Base-by-base conservation (phyloP, 1,284 basidiomycete species). In the Ceratobasidium papillatum region DNA sequence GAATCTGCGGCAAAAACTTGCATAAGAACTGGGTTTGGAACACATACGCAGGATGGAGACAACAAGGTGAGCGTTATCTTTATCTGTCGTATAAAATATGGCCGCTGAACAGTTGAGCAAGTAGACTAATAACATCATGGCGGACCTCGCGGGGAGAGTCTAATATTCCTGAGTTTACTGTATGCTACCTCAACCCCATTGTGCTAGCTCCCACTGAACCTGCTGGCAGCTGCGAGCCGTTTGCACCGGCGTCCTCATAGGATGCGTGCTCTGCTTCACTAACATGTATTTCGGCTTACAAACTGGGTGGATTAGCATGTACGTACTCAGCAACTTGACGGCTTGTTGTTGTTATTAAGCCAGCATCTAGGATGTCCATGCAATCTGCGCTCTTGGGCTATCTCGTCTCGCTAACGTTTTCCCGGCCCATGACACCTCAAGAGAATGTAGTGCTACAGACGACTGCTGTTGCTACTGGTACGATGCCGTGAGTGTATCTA, bases 391-490 rank as follows among this genome's bases (percentile, higher is more conserved):
- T 99, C 34, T 91, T 99, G 41, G 96, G 96, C 7, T 98, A 93
- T 81, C 89, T 96, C 1, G 82, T 98, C 71, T 96, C 96, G 76
- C 85, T 91, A 69, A 83, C 93, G 76, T 85, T 93, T 19, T 90
- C 90, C 0, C 85, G 76, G 12, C 91, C 93, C 0, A 87, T 98
- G 38, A 91, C 91, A 11, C 89, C 94, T 0, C 93, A 95, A 82
- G 95, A 98, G 81, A 94, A 97, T 77, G 92, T 97, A 38, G 92
- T 99, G 0, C 87, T 98, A 5, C 97, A 99, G 81, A 98, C 96
- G 0, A 97, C 95, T 0, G 95, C 97, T 0, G 96, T 96, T 1
- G 95, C 96, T 3, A 96, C 94, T 11, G 92, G 92, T 56, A 93
- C 91, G 1, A 86, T 88, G 76, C 79, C 85, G 68, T 71, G 56